Evolutionary conservation across 2,329 filamentous ascomycete species (phyloP), one percentile per base, ranked within the genome.

Genomic region (Zelopaecilomyces penicillatus): DNA sequence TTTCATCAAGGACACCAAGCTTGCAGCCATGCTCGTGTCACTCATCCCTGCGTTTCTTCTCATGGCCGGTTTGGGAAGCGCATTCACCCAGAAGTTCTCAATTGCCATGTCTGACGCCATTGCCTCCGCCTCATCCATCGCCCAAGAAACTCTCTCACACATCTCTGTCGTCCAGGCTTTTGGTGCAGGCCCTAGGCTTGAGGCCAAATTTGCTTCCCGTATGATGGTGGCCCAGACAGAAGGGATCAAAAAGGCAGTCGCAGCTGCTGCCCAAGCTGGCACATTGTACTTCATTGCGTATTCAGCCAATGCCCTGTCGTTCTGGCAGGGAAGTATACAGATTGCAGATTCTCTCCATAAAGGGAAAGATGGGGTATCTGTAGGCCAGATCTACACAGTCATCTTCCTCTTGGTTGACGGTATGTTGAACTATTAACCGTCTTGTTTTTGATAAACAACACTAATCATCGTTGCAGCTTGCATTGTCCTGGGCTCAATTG

Each of bases 281-380:
- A 59, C 75, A 11, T 63, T 85, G 5, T 85, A 83, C 57, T 85
- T 85, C 50, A 76, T 85, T 50, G 78, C 80, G 4, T 85, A 82
- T 51, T 73, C 78, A 2, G 79, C 78, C 5, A 85, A 84, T 56
- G 79, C 78, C 2, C 65, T 85, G 10, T 78, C 81, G 0, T 85
- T 83, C 55, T 85, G 80, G 78, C 74, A 83, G 57, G 82, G 81
- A 39, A 80, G 76, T 50, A 69, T 65, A 32, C 71, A 71, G 42
- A 71, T 73, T 51, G 65, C 66, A 11, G 57, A 64, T 5, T 58
- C 66, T 2, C 60, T 67, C 6, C 57, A 60, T 4, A 62, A 64
- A 4, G 57, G 59, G 26, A 55, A 55, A 1, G 50, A 56, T 28
- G 61, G 60, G 12, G 56, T 63, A 4, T 66, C 66, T 1, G 64